phyloP scores from a whole-genome alignment of 768 basidiomycete species.

The Tulasnella sp. region DNA sequence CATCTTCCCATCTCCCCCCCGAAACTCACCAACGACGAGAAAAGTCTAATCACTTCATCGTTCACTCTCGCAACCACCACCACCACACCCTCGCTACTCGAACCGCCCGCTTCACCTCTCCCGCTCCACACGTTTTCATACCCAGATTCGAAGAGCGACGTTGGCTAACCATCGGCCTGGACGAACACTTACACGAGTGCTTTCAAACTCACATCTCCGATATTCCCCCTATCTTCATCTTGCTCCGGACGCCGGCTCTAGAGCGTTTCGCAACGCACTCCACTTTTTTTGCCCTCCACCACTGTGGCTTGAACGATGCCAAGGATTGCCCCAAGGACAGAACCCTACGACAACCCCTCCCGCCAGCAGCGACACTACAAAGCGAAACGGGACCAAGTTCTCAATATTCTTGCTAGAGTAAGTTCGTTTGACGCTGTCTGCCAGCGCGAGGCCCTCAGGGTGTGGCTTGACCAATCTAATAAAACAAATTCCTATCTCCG shows the following conservation, averaged over 20 bases:
- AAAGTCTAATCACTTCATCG: slow-evolving; percentile 5
- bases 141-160: not conserved
- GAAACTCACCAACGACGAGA: not conserved
- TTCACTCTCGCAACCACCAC: not conserved
- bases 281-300: slow-evolving; percentile 23
- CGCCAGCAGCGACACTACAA: slow-evolving; percentile 48
- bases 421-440: not conserved
- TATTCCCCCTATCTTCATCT: not conserved
- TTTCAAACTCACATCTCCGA: not conserved
- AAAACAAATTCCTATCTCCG: not conserved
- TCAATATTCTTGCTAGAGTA: slow-evolving; percentile 24
- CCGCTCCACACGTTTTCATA: not conserved
- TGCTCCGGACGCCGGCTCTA: not conserved
- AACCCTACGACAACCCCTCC: slow-evolving; percentile 45
- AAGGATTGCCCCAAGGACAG: slow-evolving; percentile 46
- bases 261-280: not conserved
- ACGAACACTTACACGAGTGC: not conserved
- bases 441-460: not conserved
- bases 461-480: not conserved
- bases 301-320: slow-evolving; percentile 41
- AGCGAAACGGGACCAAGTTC: slow-evolving; percentile 42
- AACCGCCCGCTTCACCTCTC: not conserved
- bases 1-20: slow-evolving; percentile 10
- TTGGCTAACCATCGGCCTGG: not conserved
- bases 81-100: not conserved